Evolutionary conservation across 768 basidiomycete species (phyloP).

Genomic region (Obba rivulosa): DNA sequence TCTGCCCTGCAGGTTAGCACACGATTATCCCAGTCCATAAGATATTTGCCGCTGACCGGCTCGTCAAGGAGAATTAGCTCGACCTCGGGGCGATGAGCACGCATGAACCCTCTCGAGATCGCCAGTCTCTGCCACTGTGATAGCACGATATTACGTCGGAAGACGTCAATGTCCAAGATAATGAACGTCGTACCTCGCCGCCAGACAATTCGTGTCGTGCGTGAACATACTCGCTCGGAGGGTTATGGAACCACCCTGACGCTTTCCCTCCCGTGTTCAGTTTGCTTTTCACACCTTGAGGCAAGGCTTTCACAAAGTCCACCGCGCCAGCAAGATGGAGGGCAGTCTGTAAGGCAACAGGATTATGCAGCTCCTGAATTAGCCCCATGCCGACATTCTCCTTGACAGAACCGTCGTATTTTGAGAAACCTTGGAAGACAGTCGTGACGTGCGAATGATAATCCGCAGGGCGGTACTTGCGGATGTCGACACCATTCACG

Average conservation of each 20-base stretch:
- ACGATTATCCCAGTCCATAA: background rate
- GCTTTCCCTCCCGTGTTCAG: slow-evolving; percentile 59
- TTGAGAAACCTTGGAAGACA: slow-evolving; percentile 83
- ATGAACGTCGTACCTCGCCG: slow-evolving; percentile 60
- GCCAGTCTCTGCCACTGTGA: slow-evolving; percentile 83
- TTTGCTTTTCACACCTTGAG: slow-evolving; percentile 67
- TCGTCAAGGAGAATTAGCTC: slow-evolving; percentile 84
- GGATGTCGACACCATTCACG: slow-evolving; percentile 68
- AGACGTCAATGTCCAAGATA: slow-evolving; percentile 2
- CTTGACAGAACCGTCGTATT: slow-evolving; percentile 68
- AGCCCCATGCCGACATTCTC: slow-evolving; percentile 87
- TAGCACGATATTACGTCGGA: slow-evolving; percentile 1
- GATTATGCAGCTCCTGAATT: slow-evolving; percentile 55
- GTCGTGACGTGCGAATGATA: slow-evolving; percentile 73
- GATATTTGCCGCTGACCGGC: slow-evolving; percentile 46
- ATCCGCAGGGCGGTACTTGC: slow-evolving; percentile 58
- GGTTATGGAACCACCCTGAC: slow-evolving; percentile 12
- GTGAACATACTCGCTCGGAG: slow-evolving; percentile 19
- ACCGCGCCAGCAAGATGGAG: slow-evolving; percentile 69
- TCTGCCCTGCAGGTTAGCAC: slow-evolving; percentile 33
- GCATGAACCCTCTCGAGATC: slow-evolving; percentile 83
- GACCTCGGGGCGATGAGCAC: slow-evolving; percentile 66
- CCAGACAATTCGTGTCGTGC: slow-evolving; percentile 70
- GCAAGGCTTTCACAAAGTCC: slow-evolving; percentile 56
- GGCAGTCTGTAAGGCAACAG: slow-evolving; percentile 56